Evolutionary conservation across 2,329 filamentous ascomycete genomes (phyloP), one percentile per base, ranked within the genome.

Genomic region (Fusarium domesticum): DNA sequence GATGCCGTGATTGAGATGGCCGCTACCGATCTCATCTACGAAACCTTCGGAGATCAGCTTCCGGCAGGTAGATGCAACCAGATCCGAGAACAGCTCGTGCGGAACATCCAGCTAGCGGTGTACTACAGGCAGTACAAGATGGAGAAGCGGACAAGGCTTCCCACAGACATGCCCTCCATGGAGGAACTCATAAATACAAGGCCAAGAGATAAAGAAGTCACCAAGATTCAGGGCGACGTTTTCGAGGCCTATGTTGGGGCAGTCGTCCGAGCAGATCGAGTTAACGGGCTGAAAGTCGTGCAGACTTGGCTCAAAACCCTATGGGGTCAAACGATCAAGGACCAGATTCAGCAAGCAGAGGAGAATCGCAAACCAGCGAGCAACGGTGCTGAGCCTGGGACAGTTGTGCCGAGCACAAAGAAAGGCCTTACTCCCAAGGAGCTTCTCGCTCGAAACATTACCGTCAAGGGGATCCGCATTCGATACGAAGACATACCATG

Each of bases 221-320:
- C 72, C 12, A 96, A 96, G 65, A 81, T 89, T 8, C 75, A 87
- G 43, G 91, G 85, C 7, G 92, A 97, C 62, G 77, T 96, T 15
- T 95, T 96, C 58, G 92, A 97, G 64, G 87, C 92, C 0, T 96
- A 95, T 57, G 80, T 95, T 14, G 91, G 87, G 7, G 91, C 86
- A 3, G 69, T 91, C 6, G 77, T 95, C 25, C 70, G 89, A 2
- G 83, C 84, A 1, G 79, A 89, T 56, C 74, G 81, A 0, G 66
- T 70, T 3, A 63, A 80, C 36, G 90, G 91, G 1, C 77, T 85
- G 36, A 51, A 65, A 6, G 74, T 73, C 2, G 83, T 78, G 2
- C 76, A 84, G 39, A 64, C 74, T 12, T 97, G 90, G 89, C 69
- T 96, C 35, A 84, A 80, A 39, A 69, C 75, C 6, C 70, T 96